Percentiles rank a stretch among this genome's conserved stretches.
Conservation (phyloP, 2,329 filamentous ascomycete genomes). For the Ceratocystis alfenasii region DNA sequence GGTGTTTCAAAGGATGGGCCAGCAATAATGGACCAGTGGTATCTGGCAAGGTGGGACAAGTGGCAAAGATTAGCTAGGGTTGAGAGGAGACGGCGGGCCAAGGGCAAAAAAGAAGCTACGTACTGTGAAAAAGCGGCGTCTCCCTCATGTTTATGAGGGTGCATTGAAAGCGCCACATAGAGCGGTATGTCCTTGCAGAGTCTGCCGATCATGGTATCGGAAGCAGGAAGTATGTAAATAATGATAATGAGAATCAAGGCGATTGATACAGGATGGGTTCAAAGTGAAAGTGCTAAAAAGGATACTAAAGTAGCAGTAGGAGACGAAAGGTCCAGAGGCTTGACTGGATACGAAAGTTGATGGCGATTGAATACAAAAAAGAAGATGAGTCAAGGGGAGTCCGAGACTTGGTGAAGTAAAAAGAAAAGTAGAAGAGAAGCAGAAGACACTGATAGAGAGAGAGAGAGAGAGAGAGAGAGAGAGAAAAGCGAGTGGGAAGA, state of each 20-base stretch:
- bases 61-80: not conserved
- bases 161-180: constrained; percentile 21
- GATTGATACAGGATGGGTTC: not conserved
- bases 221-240: not conserved
- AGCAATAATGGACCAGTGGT: constrained; percentile 20
- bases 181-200: constrained; percentile 15
- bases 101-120: not conserved
- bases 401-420: not conserved
- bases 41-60: constrained; percentile 1
- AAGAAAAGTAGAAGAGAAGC: not conserved
- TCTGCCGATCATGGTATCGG: constrained; percentile 9
- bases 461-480: not conserved
- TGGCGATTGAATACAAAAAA: not conserved
- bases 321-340: not conserved
- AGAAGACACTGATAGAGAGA: not conserved
- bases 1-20: constrained; percentile 20
- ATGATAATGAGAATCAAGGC: not conserved
- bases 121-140: constrained; percentile 19
- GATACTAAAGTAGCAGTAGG: constrained; percentile 4
- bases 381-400: not conserved
- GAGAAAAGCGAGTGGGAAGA: not conserved
- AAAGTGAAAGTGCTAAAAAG: not conserved
- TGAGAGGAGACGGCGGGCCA: not conserved
- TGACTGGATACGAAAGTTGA: not conserved
- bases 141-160: constrained; percentile 16